Percentiles rank a stretch among this genome's conserved stretches.
Conservation (phyloP, 352 stramenopile species). For the Globisporangium megalacanthum region DNA sequence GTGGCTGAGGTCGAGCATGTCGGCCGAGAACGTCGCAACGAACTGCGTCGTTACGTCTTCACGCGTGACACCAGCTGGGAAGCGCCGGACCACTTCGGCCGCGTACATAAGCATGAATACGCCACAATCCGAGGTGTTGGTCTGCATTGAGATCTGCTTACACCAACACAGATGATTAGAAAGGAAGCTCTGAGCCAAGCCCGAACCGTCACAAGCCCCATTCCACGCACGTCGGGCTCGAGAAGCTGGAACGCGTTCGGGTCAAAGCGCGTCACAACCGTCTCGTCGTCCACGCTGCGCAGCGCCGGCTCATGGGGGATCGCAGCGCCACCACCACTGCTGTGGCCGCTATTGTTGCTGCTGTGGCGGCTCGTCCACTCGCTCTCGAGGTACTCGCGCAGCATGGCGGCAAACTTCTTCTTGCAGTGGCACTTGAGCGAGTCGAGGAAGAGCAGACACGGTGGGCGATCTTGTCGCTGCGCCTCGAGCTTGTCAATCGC, state of each 20-base stretch:
- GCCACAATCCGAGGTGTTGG: constrained; percentile 93
- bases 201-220: no score
- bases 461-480: constrained; percentile 30
- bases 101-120: no score
- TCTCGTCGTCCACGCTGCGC: constrained; percentile 9
- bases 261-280: constrained; percentile 40
- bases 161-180: not conserved
- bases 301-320: constrained; percentile 6
- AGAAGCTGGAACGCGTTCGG: constrained; percentile 50
- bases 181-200: no score
- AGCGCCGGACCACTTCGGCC: no score
- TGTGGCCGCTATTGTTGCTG: no score
- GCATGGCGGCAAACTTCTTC: constrained; percentile 68
- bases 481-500: constrained; percentile 32
- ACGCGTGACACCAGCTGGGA: no score
- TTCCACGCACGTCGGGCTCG: constrained; percentile 66
- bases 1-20: constrained; percentile 64
- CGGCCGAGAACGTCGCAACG: constrained; percentile 31
- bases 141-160: constrained; percentile 85
- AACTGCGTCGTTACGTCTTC: no score
- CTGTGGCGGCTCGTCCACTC: constrained; percentile 45
- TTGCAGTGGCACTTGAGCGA: no score
- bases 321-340: no score
- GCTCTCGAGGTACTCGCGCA: constrained; percentile 86
- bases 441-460: no score